A percentile compares a stretch with the other conserved stretches of the same genome.
Conservation (phyloP, 1,284 basidiomycete species). For the Anthracocystis walkeri region DNA sequence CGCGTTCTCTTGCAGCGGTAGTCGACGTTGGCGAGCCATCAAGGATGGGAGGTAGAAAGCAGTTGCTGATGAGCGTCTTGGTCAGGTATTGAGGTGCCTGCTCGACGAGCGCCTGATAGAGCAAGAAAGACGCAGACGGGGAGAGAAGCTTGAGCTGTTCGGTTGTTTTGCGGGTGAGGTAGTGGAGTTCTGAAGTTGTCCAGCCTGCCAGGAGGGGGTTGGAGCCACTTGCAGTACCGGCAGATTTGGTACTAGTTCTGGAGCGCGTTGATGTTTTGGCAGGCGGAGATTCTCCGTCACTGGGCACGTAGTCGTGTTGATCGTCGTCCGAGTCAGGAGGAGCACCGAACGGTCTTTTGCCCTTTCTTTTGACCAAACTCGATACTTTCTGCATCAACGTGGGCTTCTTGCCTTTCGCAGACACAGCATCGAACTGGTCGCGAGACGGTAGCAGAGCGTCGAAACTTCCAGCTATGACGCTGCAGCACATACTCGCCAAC, state of each 20-base stretch:
- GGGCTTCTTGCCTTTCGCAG: neutral
- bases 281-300: constrained; percentile 14
- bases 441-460: constrained; percentile 35
- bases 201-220: constrained; percentile 29
- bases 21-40: neutral
- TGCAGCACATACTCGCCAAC: constrained; percentile 26
- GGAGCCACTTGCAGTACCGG: neutral
- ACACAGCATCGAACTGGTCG: constrained; percentile 22
- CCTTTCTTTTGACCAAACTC: constrained; percentile 11
- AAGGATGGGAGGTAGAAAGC: constrained; percentile 37
- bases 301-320: constrained; percentile 37
- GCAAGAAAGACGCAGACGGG: constrained; percentile 28
- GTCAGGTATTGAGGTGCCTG: constrained; percentile 30
- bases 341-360: constrained; percentile 36
- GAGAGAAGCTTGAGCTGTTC: constrained; percentile 42
- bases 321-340: constrained; percentile 36
- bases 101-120: constrained; percentile 26
- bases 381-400: no score
- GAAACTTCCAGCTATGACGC: constrained; percentile 31
- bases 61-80: constrained; percentile 30
- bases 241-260: neutral
- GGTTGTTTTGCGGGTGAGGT: constrained; percentile 34
- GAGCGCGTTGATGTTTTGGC: constrained; percentile 7
- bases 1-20: constrained; percentile 25
- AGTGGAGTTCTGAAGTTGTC: constrained; percentile 40